phyloP scores from a whole-genome alignment of 129 eudicot species.

The Ambrosia artemisiifolia region DNA sequence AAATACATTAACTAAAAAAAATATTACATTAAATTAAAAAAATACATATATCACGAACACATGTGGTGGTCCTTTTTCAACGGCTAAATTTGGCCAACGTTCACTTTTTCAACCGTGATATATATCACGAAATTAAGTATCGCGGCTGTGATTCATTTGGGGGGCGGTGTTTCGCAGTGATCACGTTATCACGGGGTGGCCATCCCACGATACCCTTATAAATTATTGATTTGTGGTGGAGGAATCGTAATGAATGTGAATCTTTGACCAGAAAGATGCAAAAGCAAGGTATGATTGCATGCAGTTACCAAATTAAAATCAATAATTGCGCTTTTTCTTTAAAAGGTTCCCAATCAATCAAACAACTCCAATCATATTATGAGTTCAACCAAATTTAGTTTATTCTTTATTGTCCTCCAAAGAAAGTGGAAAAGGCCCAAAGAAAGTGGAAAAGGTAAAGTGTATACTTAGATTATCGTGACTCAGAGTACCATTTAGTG shows the following conservation, averaged over 20 bases:
- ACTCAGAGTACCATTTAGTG: background rate
- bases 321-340: background rate
- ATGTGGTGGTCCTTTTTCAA: too few relatives aligned
- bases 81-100: too few relatives aligned
- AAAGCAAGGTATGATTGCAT: background rate
- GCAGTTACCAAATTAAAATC: background rate
- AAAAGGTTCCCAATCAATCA: background rate
- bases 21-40: too few relatives aligned
- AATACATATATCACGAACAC: too few relatives aligned
- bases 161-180: too few relatives aligned
- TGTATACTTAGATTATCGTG: background rate
- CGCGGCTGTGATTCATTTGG: too few relatives aligned
- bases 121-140: too few relatives aligned
- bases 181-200: too few relatives aligned
- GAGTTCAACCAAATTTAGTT: background rate
- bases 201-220: too few relatives aligned
- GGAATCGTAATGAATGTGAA: background rate
- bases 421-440: too few relatives aligned
- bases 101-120: too few relatives aligned
- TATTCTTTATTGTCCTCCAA: background rate
- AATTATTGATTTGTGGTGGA: background rate
- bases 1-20: too few relatives aligned
- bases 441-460: constrained; percentile 21
- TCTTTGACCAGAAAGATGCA: constrained; percentile 22
- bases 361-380: background rate